Percentiles rank a stretch among this genome's conserved stretches.
These are phyloP conservation scores for Rosa lucieae DNA, from an alignment of 306 rosid genomes.

Conservation along the genomic window DNA sequence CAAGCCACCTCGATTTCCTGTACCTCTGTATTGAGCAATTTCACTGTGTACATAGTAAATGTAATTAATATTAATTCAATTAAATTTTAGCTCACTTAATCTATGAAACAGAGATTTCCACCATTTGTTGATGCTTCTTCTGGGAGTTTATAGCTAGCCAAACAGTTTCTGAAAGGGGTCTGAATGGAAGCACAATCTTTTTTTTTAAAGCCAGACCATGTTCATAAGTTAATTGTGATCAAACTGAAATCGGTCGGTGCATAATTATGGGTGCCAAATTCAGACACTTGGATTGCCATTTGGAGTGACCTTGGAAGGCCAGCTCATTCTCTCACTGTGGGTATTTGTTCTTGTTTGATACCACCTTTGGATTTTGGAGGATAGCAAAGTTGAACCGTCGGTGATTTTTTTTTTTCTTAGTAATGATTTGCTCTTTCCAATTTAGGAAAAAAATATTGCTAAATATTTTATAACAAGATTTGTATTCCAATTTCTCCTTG, in stretches of 20 bases:
- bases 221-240: not conserved
- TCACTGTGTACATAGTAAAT: conserved; percentile 16
- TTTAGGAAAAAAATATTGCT: not conserved
- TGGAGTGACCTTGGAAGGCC: not conserved
- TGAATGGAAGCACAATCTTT: not conserved
- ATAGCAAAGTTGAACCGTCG: not conserved
- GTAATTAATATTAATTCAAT: not conserved
- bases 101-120: not conserved
- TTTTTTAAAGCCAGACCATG: not conserved
- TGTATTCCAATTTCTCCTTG: too few relatives aligned
- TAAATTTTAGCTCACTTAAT: not conserved
- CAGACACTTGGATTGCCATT: conserved; percentile 2
- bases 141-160: not conserved
- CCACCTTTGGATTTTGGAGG: not conserved
- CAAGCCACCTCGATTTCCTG: conserved; percentile 53
- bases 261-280: conserved; percentile 1
- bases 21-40: conserved; percentile 45
- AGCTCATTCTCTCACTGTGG: too few relatives aligned
- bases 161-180: not conserved
- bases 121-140: not conserved
- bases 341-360: not conserved
- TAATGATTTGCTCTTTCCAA: not conserved
- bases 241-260: not conserved
- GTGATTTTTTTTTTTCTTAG: not conserved
- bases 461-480: too few relatives aligned